Conservation (phyloP, 1,139 yeast species). For the Zygoascus hellenicus region DNA sequence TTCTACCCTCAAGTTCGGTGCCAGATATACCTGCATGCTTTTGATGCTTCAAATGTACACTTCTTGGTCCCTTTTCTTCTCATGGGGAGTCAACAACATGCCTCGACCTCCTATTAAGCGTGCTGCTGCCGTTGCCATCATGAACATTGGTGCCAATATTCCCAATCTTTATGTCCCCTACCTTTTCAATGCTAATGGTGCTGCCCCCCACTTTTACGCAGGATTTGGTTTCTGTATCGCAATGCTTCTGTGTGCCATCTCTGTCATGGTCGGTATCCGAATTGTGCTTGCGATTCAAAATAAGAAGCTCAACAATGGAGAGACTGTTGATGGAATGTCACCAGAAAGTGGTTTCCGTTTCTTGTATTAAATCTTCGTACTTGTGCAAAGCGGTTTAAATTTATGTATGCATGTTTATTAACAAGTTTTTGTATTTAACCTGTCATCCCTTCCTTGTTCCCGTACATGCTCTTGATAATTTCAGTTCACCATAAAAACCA, state of each 20-base stretch:
- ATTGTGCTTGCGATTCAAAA: conserved; percentile 19
- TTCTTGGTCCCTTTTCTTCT: conserved; percentile 48
- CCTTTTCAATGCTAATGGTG: conserved; percentile 21
- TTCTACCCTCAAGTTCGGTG: conserved; percentile 51
- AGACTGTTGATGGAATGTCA: conserved; percentile 26
- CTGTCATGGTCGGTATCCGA: conserved; percentile 18
- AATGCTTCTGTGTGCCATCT: conserved; percentile 18
- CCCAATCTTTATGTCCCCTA: conserved; percentile 28
- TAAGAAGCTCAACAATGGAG: conserved; percentile 25
- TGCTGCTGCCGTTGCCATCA: conserved; percentile 35
- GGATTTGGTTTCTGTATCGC: conserved; percentile 27
- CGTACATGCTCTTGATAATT: too few species aligned
- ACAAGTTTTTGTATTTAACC: too few species aligned
- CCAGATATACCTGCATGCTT: conserved; percentile 53
- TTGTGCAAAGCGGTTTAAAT: too few species aligned
- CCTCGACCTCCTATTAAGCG: conserved; percentile 50
- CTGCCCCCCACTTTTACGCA: conserved; percentile 26
- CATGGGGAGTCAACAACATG: conserved; percentile 51
- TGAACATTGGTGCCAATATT: conserved; percentile 27
- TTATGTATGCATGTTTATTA: too few species aligned
- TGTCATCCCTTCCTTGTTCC: too few species aligned
- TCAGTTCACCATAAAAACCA: too few species aligned
- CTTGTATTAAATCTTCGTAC: conserved; percentile 10
- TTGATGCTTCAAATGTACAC: conserved; percentile 56
- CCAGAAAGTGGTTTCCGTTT: conserved; percentile 28